phyloP scores from a whole-genome alignment of 1,139 yeast genomes.

The Saccharomycopsis phalli region DNA sequence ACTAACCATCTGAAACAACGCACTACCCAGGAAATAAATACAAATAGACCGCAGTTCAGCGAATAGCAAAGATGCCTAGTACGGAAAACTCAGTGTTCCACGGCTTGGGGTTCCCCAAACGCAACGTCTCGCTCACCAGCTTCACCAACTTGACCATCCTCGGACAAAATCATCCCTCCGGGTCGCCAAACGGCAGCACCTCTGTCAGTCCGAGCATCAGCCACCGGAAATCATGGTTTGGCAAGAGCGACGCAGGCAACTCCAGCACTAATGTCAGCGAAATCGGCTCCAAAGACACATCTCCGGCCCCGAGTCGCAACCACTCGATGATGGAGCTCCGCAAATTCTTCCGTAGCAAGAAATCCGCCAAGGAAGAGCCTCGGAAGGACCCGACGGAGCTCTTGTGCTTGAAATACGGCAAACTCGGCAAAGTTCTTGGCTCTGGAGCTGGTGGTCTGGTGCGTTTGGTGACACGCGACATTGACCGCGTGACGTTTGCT shows the following conservation, averaged over 20 bases:
- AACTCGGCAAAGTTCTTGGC: conserved; percentile 51
- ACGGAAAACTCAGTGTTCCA: conserved; percentile 6
- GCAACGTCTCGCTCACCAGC: conserved; percentile 6
- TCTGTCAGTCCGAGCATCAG: neutral
- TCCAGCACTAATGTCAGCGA: conserved; percentile 2
- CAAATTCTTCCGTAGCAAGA: conserved; percentile 20
- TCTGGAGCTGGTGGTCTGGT: conserved; percentile 79
- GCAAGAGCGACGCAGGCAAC: conserved; percentile 11
- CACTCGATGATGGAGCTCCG: conserved; percentile 14
- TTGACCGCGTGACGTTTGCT: conserved; percentile 49
- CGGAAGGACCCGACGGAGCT: conserved; percentile 9
- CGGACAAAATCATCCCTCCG: neutral
- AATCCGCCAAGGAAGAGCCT: conserved; percentile 20
- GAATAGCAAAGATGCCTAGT: no score
- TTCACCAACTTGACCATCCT: conserved; percentile 7
- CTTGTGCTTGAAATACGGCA: conserved; percentile 41
- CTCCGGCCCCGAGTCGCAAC: conserved; percentile 1
- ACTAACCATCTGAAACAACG: no score
- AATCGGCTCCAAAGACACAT: conserved; percentile 3
- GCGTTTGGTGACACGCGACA: conserved; percentile 41
- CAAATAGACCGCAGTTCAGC: no score
- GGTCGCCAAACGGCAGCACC: neutral
- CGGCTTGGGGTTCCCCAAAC: conserved; percentile 4
- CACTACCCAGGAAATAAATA: no score
- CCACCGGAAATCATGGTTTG: conserved; percentile 4